Base-by-base conservation (phyloP, 2,329 filamentous ascomycete species). In the Neonectria coccinea region DNA sequence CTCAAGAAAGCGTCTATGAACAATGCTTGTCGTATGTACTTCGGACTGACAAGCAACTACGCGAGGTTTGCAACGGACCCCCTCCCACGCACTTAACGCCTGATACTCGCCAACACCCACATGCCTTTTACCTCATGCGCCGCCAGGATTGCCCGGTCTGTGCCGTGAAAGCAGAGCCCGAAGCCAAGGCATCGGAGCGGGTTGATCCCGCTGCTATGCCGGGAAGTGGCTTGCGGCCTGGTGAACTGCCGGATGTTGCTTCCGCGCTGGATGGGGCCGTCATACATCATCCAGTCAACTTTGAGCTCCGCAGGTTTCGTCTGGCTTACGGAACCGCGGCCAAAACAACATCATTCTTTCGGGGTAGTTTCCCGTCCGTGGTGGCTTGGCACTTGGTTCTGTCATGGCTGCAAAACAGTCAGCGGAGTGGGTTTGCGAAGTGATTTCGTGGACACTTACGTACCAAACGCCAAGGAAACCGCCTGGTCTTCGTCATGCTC, bases 161-260 rank as follows among this genome's bases (percentile, higher is more conserved):
- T 57, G 42, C 42, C 16, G 14, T 36, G 27, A 41, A 29, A 14
- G 14, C 42, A 16, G 44, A 57, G 39, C 55, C 55, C 44, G 20
- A 57, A 20, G 55, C 47, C 55, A 57, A 18, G 55, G 55, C 44
- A 29, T 50, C 55, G 44, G 55, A 31, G 27, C 27, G 4, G n/a
- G n/a, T 27, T 20, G 8, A 31, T 27, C 18, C 42, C 27, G 42
- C 22, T 29, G 6, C 27, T 42, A 12, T 16, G 8, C 27, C n/a
- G 51, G 33, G 16, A 54, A 54, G 51, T 54, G 33, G 18, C 31
- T n/a, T 54, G 29, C 10, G 11, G 11, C 50, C 16, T 22, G 51
- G 10, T 18, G 20, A 61, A 55, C 18, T 56, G 51, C 44, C 29
- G 42, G 36, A 54, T 48, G 41, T 9, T 20, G 44, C 52, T 8